Base-by-base conservation (phyloP, 257 asterid species). In the Asclepias syriaca region DNA sequence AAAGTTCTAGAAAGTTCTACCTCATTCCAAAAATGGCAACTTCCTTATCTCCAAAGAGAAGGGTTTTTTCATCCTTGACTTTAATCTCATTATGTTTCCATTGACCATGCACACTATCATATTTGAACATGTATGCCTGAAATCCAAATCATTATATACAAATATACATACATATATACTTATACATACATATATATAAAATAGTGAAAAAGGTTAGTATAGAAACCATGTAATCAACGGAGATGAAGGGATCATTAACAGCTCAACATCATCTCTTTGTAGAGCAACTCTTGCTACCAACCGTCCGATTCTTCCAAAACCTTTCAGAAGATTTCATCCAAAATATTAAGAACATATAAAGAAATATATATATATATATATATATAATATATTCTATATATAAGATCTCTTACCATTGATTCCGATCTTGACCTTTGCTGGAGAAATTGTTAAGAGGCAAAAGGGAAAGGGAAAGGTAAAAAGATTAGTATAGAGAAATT, bases 271-370 rank as follows among this genome's bases (percentile, higher is more conserved):
- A 53, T 87, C 90, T 39, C 93, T 85, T 12, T 77, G 85, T 1
- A 85, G 84, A 73, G 86, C 90, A 12, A 87, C 90, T 68, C 93
- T 85, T 0, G 90, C 89, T 18, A 87, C 90, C 78, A 85, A 71
- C 18, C 90, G 84, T 10, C 93, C 90, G 63, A 87, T 87, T 66
- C 93, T 84, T 72, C 94, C 94, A 66, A 85, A 88, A 7, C 94
- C 92, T 86, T 43, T 27, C 12, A 68, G 15, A 27, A 0, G 29
- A 5, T 32, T 3, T 27, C 16, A 54, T 11, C 50, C 22, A 51
- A 51, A 4, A 3, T 3, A 51, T 14, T 4, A 7, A 8, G 27
- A 53, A 49, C 39, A 69, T 34, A 59, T 3, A n/a, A 12, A 53
- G 11, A 3, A 16, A 43, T 27, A 54, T 43, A 14, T 1, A 40